A percentile compares a stretch with the other conserved stretches of the same genome.
Evolutionary conservation across 768 basidiomycete genomes (phyloP).

Genomic region (Leccinum uliginosum): DNA sequence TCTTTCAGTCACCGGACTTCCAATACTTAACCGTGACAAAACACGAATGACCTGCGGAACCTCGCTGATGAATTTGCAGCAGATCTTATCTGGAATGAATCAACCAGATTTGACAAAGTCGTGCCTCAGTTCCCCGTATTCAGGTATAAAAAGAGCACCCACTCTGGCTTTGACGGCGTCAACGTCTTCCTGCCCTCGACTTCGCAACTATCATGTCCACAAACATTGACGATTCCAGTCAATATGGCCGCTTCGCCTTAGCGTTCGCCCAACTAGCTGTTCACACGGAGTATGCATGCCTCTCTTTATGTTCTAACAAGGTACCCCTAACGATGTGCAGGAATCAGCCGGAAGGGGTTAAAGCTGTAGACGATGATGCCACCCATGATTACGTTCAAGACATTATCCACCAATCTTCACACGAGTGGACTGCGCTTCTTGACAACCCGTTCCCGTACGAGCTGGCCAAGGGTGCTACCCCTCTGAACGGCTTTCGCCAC

Average conservation of each 20-base stretch:
- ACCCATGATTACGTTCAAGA: background rate
- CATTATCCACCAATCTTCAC: background rate
- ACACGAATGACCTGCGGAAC: no score
- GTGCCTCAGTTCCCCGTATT: background rate
- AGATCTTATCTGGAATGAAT: background rate
- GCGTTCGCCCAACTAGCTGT: background rate
- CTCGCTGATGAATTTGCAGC: no score
- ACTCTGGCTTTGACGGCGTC: no score
- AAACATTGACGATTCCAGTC: background rate
- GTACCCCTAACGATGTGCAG: background rate
- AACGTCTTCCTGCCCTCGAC: background rate
- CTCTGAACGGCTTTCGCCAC: conserved; percentile 4
- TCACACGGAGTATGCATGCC: background rate
- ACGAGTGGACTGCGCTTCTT: background rate
- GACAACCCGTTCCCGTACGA: background rate
- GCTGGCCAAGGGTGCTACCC: background rate
- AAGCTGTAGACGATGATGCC: no score
- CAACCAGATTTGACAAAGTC: background rate
- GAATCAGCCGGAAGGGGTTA: background rate
- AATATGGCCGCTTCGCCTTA: background rate
- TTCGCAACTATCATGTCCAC: background rate
- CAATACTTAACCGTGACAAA: no score
- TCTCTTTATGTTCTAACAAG: background rate
- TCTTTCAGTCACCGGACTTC: no score
- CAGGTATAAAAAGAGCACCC: background rate